Base-by-base conservation (phyloP, 352 stramenopile genomes). In the Plasmopara muralis region DNA sequence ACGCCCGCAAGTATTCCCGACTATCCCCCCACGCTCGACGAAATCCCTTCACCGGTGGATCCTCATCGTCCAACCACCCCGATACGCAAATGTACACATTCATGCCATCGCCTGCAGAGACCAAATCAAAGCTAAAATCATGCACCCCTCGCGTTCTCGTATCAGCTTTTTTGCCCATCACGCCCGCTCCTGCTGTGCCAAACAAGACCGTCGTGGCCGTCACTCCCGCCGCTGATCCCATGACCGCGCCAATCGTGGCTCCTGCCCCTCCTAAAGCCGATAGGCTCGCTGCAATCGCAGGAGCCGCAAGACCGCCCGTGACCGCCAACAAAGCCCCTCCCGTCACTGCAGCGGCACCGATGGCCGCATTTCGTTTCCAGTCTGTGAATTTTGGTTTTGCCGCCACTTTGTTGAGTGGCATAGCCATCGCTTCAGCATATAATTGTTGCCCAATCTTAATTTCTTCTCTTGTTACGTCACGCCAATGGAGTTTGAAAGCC, bases 11-110 rank as follows among this genome's bases (percentile, higher is more conserved):
- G 47, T 92, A 92, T 53, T 89, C 83, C 4, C 77, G 67, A 59
- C 73, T 87, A 31, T 91, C 83, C 1, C 83, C 83, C 82, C 82
- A 93, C 4, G 81, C 64, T 34, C 77, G 72, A 31, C 79, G 78
- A 30, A 91, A 92, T 2, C 79, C 76, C n/a, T 61, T 55, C 1
- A 16, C 54, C 0, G 68, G 60, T 4, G 77, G 73, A 14, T 90
- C 78, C 12, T 93, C 77, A 29, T 91, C 70, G 42, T 93, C 83
- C 14, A 93, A 59, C 83, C 83, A 93, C 0, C 83, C 83, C 6
- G 79, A 86, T 15, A 93, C 56, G 53, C 83, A 93, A 54, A 93
- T 87, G 67, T 93, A 93, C 29, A 93, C 83, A 41, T 90, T 89
- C 83, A 93, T 91, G 18, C 83, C 77, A 37, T 90, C 78, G 34